phyloP scores from a whole-genome alignment of 2,329 filamentous ascomycete genomes.

The Massarina eburnea region DNA sequence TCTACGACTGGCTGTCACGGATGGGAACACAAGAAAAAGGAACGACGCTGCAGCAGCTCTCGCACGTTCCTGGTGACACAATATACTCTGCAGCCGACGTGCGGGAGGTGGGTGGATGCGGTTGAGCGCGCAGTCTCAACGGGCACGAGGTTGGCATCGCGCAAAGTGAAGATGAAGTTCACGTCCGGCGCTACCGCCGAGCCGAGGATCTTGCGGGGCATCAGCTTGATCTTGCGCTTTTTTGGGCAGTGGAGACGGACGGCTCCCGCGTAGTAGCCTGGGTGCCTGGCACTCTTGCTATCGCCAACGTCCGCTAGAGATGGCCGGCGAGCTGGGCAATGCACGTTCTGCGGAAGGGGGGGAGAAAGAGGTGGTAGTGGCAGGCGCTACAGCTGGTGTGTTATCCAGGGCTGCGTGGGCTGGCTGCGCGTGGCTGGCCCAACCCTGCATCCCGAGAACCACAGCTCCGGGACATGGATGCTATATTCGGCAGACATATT shows the following conservation, averaged over 20 bases:
- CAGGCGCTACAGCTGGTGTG: constrained; percentile 14
- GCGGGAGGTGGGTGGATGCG: constrained; percentile 11
- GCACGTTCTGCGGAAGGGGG: not conserved
- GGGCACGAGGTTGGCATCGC: constrained; percentile 21
- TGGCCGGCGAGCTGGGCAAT: constrained; percentile 11
- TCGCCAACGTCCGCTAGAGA: constrained; percentile 2
- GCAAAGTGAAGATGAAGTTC: constrained; percentile 20
- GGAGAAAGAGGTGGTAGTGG: not conserved
- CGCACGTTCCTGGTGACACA: constrained; percentile 36
- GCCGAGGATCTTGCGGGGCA: constrained; percentile 20
- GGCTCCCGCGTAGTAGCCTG: not conserved
- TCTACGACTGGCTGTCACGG: constrained; percentile 26
- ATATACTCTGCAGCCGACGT: constrained; percentile 13
- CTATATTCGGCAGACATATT: constrained; percentile 26
- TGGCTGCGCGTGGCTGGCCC: constrained; percentile 12
- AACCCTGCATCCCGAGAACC: constrained; percentile 36
- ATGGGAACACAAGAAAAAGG: constrained; percentile 23
- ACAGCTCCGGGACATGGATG: constrained; percentile 21
- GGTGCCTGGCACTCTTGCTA: constrained; percentile 1
- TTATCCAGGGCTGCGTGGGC: too few species aligned
- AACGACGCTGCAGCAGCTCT: constrained; percentile 16
- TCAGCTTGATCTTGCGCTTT: constrained; percentile 4
- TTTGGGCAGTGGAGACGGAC: constrained; percentile 9
- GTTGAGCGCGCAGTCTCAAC: constrained; percentile 21
- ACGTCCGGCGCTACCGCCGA: constrained; percentile 16